Conservation (phyloP, 1,284 basidiomycete genomes). For the Ustilago hordei region DNA sequence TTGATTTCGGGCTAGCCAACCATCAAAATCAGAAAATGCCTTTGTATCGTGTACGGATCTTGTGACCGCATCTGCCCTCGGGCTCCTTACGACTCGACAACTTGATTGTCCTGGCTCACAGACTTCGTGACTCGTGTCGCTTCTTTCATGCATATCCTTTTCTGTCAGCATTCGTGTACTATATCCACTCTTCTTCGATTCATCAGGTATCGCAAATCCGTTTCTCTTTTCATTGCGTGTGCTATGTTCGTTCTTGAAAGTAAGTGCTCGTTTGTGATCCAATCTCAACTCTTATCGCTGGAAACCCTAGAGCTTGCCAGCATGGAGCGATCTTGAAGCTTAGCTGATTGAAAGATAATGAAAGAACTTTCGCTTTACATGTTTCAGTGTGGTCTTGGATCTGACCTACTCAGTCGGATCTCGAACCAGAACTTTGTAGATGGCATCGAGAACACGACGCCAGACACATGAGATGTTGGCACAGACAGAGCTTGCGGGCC, state of each 20-base stretch:
- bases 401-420: background rate
- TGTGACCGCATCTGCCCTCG: background rate
- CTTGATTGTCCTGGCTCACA: background rate
- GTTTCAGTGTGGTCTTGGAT: too few relatives aligned
- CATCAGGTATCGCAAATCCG: background rate
- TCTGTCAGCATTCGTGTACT: conserved; percentile 33
- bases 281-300: background rate
- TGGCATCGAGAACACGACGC: background rate
- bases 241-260: background rate
- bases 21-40: background rate
- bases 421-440: background rate
- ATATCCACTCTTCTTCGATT: conserved; percentile 22
- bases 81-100: background rate
- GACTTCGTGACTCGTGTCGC: background rate
- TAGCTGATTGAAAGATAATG: background rate
- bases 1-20: background rate
- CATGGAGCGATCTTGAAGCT: background rate
- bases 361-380: too few relatives aligned
- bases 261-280: background rate
- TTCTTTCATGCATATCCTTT: background rate
- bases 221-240: background rate
- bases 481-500: background rate
- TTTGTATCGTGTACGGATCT: too few relatives aligned
- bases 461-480: background rate
- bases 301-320: too few relatives aligned